These are phyloP conservation scores for Neckera pumila DNA, from an alignment of 225 moss, liverwort and hornwort species.

Conservation along the genomic window DNA sequence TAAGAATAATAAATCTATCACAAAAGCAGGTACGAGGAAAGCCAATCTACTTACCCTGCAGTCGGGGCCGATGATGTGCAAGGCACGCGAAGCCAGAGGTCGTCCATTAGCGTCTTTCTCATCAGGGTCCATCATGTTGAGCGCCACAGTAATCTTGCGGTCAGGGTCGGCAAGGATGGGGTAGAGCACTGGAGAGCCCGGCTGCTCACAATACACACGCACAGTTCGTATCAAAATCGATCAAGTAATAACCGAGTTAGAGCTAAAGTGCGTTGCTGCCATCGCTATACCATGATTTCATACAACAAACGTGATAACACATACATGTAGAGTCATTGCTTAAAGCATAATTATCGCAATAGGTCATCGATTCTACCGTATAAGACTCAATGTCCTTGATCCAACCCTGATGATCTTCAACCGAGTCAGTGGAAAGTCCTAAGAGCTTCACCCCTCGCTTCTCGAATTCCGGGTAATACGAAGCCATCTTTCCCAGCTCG, in stretches of 20 bases:
- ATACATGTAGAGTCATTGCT: not conserved
- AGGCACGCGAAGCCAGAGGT: conserved; percentile 49
- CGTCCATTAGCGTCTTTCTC: conserved; percentile 34
- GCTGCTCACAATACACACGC: not conserved
- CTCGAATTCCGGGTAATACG: conserved; percentile 32
- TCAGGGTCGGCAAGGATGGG: conserved; percentile 54
- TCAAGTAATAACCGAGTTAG: not conserved
- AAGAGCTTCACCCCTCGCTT: conserved; percentile 51
- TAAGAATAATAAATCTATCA: not conserved
- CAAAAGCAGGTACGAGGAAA: not conserved
- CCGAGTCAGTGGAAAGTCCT: conserved; percentile 42
- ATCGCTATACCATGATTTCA: too few relatives aligned
- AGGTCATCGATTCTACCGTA: not conserved
- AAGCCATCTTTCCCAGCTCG: conserved; percentile 44
- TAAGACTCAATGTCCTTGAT: conserved; percentile 58
- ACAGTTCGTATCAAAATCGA: not conserved
- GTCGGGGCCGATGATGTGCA: conserved; percentile 52
- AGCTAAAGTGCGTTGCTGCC: not conserved
- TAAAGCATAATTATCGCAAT: not conserved
- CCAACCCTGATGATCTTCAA: conserved; percentile 53
- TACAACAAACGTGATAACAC: not conserved
- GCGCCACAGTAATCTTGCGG: conserved; percentile 36
- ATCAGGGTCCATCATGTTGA: conserved; percentile 49
- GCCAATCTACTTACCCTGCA: not conserved
- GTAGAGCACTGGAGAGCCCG: conserved; percentile 31